Base-by-base conservation (phyloP, 371 early-diverging fungal genomes). In the Circinella umbellata region DNA sequence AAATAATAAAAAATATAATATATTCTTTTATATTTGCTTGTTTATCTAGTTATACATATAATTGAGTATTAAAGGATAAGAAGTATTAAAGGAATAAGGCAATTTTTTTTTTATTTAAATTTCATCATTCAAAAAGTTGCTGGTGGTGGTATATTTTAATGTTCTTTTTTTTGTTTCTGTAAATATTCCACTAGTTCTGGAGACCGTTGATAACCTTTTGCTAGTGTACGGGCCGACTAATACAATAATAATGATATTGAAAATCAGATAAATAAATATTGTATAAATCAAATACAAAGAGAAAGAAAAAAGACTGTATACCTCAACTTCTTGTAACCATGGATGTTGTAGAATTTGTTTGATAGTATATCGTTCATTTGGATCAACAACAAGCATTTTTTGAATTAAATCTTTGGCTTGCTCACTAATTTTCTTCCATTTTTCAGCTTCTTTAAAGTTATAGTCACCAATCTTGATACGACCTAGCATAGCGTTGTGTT, bases 271-370 rank as follows among this genome's bases (percentile, higher is more conserved):
- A 14, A 0, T n/a, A 51, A 14, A 0, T n/a, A 51, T 14, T 51
- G 51, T 17, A n/a, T 51, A 13, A 51, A 15, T 15, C 2, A 1
- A 5, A 37, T 54, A 13, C 15, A 51, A 20, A 14, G 51, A 51
- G 8, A 15, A 15, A n/a, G 39, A 34, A 18, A 53, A 63, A 15
- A 10, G n/a, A 27, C 27, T 27, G 27, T 59, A 35, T 66, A 57
- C 66, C 53, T 75, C 72, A 10, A 76, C 68, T 17, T 69, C 20
- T 18, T 69, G 61, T 3, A 76, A 57, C 77, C 77, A 76, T 4
- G 71, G 72, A 15, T 76, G 77, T 57, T 57, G 34, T n/a, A 57
- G 14, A 11, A 57, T n/a, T 57, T 57, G 57, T n/a, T 57, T 57
- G 57, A 57, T 57, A n/a, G 20, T 57, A 14, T 57, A 57, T 27